A percentile compares a stretch with the other conserved stretches of the same genome.
These are phyloP conservation scores for Calonectria hongkongensis DNA, from an alignment of 2,329 filamentous ascomycete species.

Conservation along the genomic window DNA sequence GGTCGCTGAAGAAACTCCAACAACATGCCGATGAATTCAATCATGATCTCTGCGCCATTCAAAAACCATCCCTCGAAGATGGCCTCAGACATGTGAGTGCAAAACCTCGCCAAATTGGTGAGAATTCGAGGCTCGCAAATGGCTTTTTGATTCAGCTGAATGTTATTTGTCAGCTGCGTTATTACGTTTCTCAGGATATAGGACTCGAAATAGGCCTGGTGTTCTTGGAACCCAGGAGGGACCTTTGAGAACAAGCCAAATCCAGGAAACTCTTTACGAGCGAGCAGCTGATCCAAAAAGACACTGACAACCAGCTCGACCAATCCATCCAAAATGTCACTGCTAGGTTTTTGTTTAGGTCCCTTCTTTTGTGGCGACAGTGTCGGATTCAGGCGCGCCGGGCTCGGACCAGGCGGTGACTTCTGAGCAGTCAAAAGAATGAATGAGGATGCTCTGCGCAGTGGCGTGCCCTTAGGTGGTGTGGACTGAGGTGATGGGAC, in stretches of 20 bases:
- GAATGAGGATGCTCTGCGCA: slow-evolving; percentile 92
- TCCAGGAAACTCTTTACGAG: slow-evolving; percentile 92
- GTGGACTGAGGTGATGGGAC: slow-evolving; percentile 69
- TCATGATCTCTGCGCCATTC: slow-evolving; percentile 86
- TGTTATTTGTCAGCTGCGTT: slow-evolving; percentile 79
- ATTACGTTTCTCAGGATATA: slow-evolving; percentile 88
- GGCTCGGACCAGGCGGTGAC: slow-evolving; percentile 73
- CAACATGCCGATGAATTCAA: slow-evolving; percentile 90
- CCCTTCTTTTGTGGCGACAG: slow-evolving; percentile 65
- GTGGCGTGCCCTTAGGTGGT: slow-evolving; percentile 73
- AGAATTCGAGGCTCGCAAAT: slow-evolving; percentile 88
- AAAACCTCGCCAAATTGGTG: slow-evolving; percentile 89
- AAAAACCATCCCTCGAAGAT: slow-evolving; percentile 98
- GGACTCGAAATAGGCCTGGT: slow-evolving; percentile 96
- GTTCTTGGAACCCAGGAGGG: slow-evolving; percentile 93
- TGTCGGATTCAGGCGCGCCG: slow-evolving; percentile 75
- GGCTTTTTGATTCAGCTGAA: slow-evolving; percentile 82
- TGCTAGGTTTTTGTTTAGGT: slow-evolving; percentile 73
- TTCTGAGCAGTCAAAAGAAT: slow-evolving; percentile 87
- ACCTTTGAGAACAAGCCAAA: slow-evolving; percentile 91
- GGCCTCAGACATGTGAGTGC: slow-evolving; percentile 88
- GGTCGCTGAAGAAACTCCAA: slow-evolving; percentile 93
- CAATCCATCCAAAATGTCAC: slow-evolving; percentile 84
- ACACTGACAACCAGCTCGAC: slow-evolving; percentile 86
- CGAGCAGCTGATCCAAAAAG: slow-evolving; percentile 89